Percentiles rank a stretch among this genome's conserved stretches.
Conservation (phyloP, 495 filamentous ascomycete species). For the Aspergillus cristatus region DNA sequence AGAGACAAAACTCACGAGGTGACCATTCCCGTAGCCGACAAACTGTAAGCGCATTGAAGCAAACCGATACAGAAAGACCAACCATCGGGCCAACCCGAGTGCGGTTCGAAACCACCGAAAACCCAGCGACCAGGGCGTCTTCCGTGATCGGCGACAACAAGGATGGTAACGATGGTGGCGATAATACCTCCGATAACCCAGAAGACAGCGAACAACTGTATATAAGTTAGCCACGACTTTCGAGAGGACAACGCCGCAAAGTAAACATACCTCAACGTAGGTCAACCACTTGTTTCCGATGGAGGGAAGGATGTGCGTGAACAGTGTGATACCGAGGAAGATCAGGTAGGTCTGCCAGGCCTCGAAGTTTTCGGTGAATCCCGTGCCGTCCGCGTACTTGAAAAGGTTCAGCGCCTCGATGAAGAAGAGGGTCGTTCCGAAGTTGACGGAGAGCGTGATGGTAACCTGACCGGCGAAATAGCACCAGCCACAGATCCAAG, state of each 20-base stretch:
- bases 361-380: slow-evolving; percentile 14
- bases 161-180: slow-evolving; percentile 43
- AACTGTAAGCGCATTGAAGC: slow-evolving; percentile 43
- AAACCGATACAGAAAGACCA: slow-evolving; percentile 49
- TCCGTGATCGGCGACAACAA: slow-evolving; percentile 39
- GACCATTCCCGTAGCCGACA: slow-evolving; percentile 43
- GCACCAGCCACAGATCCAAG: slow-evolving; percentile 62
- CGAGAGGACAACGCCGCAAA: slow-evolving; percentile 5
- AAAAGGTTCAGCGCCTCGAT: slow-evolving; percentile 20
- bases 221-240: slow-evolving; percentile 19
- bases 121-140: slow-evolving; percentile 40
- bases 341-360: slow-evolving; percentile 43
- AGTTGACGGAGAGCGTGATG: slow-evolving; percentile 29
- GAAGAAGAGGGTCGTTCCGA: slow-evolving; percentile 15
- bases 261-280: slow-evolving; percentile 30
- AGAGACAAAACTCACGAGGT: slow-evolving; percentile 13
- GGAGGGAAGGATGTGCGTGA: slow-evolving; percentile 21
- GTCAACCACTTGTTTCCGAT: slow-evolving; percentile 17
- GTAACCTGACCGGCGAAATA: slow-evolving; percentile 57
- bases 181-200: slow-evolving; percentile 46
- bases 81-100: slow-evolving; percentile 45
- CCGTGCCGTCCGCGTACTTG: slow-evolving; percentile 23
- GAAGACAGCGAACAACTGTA: slow-evolving; percentile 51
- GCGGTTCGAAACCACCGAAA: slow-evolving; percentile 43
- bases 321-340: slow-evolving; percentile 48